Evolutionary conservation across 108 stramenopile genomes (phyloP), one percentile per base, ranked within the genome.

Genomic region (Nitzschia sp.): DNA sequence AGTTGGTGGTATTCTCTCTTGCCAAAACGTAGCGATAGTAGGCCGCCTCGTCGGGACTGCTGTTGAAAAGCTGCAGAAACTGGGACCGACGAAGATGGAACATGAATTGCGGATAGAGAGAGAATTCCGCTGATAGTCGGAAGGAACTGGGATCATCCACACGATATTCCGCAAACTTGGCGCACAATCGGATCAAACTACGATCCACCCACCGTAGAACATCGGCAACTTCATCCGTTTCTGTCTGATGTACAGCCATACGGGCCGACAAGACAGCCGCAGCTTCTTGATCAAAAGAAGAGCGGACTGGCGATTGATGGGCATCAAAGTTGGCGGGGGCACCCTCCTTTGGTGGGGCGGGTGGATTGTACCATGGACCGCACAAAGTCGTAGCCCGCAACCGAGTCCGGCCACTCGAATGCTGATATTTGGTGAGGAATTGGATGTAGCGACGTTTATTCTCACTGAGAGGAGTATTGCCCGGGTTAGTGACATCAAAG

Each of bases 181-280:
- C 68, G 74, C 97, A 97, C 50, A 99, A 82, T 1, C 97, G 87
- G 85, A 99, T 99, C 32, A 99, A 83, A 64, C 82, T 84, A 46
- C 98, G 93, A 79, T 99, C 99, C 9, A 99, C 81, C 98, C 98
- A 99, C 34, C 98, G 95, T 69, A 99, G 81, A 36, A 99, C 94
- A 79, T 99, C 99, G 4, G 85, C 90, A 28, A 98, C 84, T 70
- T 97, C 98, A 67, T 98, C 97, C 15, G 89, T 85, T 68, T 96
- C 96, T 15, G 96, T 91, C 48, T 97, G 83, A 56, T 94, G 78
- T 11, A 98, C 96, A 17, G 98, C 98, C 46, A 98, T 77, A 30
- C 99, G 91, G 2, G 99, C 95, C 57, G 97, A 90, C 58, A 98
- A 84, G 21, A 98, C 97, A 15, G 97, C 97, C 3, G 99, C 98